Percentiles rank a stretch among this genome's conserved stretches.
Evolutionary conservation across 257 asterid genomes (phyloP).

Genomic region (Forsythia viridissima): DNA sequence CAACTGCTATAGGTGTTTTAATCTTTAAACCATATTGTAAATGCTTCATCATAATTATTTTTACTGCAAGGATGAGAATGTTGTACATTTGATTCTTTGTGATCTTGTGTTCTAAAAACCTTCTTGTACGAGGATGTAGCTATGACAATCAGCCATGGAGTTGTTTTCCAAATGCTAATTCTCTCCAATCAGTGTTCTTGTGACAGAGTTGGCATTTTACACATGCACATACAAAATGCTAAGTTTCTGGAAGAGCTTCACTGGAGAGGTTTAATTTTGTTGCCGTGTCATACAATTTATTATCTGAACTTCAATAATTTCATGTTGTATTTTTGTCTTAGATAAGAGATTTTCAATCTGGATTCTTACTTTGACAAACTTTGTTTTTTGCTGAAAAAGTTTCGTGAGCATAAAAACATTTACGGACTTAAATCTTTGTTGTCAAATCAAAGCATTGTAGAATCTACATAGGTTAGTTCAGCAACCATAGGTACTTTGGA

Average conservation of each 20-base stretch:
- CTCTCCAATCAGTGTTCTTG: conserved; percentile 14
- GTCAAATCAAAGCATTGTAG: neutral
- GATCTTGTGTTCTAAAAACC: conserved; percentile 1
- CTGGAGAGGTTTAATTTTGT: conserved; percentile 3
- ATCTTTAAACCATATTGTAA: conserved; percentile 9
- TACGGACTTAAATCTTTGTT: neutral
- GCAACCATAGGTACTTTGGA: neutral
- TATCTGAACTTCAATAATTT: neutral
- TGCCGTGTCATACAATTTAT: neutral
- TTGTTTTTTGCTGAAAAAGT: neutral
- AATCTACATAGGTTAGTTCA: neutral
- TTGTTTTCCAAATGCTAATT: conserved; percentile 16
- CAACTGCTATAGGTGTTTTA: conserved; percentile 14
- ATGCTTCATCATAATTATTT: conserved; percentile 18
- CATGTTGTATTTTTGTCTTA: neutral
- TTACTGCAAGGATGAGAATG: conserved; percentile 10
- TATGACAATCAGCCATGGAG: conserved; percentile 16
- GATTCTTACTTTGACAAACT: neutral
- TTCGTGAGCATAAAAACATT: neutral
- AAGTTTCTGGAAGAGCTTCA: conserved; percentile 18
- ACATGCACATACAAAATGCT: neutral
- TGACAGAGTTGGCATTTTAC: conserved; percentile 11
- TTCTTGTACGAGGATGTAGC: conserved; percentile 14
- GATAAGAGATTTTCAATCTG: neutral
- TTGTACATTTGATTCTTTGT: neutral